Base-by-base conservation (phyloP, 2,329 filamentous ascomycete genomes). In the Botrytis fragariae region DNA sequence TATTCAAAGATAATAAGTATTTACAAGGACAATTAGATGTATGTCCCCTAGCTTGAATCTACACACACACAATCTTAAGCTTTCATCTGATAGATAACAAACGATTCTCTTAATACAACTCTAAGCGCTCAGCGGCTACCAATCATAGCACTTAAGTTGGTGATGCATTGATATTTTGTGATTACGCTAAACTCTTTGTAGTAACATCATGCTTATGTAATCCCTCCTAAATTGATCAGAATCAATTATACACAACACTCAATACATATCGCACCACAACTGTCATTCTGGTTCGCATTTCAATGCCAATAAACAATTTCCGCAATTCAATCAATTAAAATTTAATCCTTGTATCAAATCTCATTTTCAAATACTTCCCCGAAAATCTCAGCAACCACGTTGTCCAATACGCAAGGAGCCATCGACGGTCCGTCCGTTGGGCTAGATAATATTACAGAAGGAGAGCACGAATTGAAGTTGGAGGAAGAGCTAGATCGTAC, bases 391-490 rank as follows among this genome's bases (percentile, higher is more conserved):
- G 77, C 79, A 77, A 81, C 81, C 85, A 87, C 83, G 83, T 84
- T 86, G 86, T 86, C 84, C 80, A 81, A 82, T 77, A 81, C 80
- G 79, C 83, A 82, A 80, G 82, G 84, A 77, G 78, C 82, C 78
- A 83, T 81, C 81, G 81, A 83, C 82, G 84, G 84, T 83, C 82
- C 82, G 81, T 81, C 83, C 82, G 79, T 82, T 81, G 82, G 82
- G 81, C 82, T 80, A 73, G 75, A 79, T 65, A 75, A 71, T 68
- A 71, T 76, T 69, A 75, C 69, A 62, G 63, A 75, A 64, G 76
- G 74, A 60, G 73, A 76, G 64, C 73, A 75, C 75, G 71, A 67
- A 74, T 82, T 77, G 78, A 82, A 78, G 80, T 76, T 81, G 73
- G 81, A 82, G 69, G 78, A 79, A 64, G 77, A 81, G 77, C 76